These are phyloP conservation scores for Mycosphaerella arachidis DNA, from an alignment of 2,329 filamentous ascomycete genomes.

Conservation along the genomic window DNA sequence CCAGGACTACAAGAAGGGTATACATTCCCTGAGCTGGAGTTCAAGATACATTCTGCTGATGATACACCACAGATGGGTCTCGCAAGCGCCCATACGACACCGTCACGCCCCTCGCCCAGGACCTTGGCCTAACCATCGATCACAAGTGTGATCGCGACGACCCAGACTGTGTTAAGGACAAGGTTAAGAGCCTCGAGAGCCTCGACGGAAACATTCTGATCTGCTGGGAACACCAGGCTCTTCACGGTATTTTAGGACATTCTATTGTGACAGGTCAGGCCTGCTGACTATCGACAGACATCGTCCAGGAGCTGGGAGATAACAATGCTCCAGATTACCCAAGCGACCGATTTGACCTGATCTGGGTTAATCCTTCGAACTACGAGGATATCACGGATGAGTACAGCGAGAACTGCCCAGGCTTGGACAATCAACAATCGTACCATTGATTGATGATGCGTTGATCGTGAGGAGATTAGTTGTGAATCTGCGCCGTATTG, in stretches of 20 bases:
- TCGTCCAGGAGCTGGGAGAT: constrained; percentile 51
- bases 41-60: neutral
- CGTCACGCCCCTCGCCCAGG: constrained; percentile 52
- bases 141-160: constrained; percentile 55
- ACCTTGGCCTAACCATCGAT: constrained; percentile 54
- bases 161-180: constrained; percentile 49
- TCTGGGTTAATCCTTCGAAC: constrained; percentile 54
- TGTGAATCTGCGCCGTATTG: neutral
- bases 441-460: neutral
- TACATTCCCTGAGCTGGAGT: neutral
- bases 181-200: constrained; percentile 46
- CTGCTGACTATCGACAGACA: constrained; percentile 41
- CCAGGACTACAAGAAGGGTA: constrained; percentile 48
- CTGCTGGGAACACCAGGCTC: constrained; percentile 56
- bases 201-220: constrained; percentile 54
- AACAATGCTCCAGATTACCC: constrained; percentile 50
- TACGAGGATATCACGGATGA: constrained; percentile 46
- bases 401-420: constrained; percentile 52
- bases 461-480: neutral
- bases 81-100: constrained; percentile 54
- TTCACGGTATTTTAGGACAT: neutral
- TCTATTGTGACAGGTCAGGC: neutral
- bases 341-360: constrained; percentile 45
- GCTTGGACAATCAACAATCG: constrained; percentile 41
- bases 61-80: constrained; percentile 41